Evolutionary conservation across 202 grass and related monocot species (phyloP), one percentile per base, ranked within the genome.

Genomic region (Eragrostis tef): DNA sequence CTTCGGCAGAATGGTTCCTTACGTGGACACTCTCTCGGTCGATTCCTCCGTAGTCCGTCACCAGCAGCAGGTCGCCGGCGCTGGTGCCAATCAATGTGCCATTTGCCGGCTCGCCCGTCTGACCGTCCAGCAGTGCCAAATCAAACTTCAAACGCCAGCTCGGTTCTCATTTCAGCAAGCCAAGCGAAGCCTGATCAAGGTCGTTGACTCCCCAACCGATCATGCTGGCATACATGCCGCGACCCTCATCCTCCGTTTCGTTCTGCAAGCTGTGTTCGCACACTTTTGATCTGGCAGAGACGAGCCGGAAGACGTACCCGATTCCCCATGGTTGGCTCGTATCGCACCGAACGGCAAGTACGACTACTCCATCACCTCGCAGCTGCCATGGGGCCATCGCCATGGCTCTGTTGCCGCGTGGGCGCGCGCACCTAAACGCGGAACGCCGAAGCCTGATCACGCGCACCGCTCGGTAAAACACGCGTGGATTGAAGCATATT

Each of bases 281-380:
- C 59, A 17, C 46, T 34, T 47, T 75, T 19, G 57, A 71, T 29
- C 81, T 83, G 79, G 78, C 78, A 8, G 3, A 2, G 7, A 19
- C 0, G 46, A 52, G 46, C 13, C 5, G 59, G 31, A 3, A 13
- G 49, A 68, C 19, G 20, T 11, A 25, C 44, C 19, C 22, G 27
- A 27, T 66, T 39, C 60, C 45, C 49, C 1, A 27, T 63, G 52
- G 19, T 19, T 45, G 29, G 44, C 74, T 50, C 43, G 43, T 76
- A n/a, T n/a, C n/a, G n/a, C n/a, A 75, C 84, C 86, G 1, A 74
- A 48, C 75, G 62, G 75, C 86, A 19, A 84, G 86, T 84, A 49
- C 43, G 42, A 79, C 62, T 49, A 22, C 76, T 36, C 75, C 81
- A 41, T 83, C 86, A 51, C 61, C 73, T 62, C 36, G 2, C 36